Evolutionary conservation across 2,329 filamentous ascomycete genomes (phyloP), one percentile per base, ranked within the genome.

Genomic region (Hymenoscyphus occultus): DNA sequence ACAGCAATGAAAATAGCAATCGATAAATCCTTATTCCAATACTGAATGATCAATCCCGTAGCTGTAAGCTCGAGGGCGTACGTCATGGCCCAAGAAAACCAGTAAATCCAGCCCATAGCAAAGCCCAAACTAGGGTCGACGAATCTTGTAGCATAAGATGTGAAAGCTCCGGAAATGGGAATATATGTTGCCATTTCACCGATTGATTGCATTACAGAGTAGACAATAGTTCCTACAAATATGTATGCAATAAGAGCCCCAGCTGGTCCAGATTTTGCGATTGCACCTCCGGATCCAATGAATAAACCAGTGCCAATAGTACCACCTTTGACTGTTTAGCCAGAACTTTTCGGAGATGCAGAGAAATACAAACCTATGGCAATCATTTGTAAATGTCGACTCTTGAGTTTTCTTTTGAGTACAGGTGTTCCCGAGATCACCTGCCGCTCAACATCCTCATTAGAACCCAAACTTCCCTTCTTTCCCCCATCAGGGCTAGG

Each of bases 21-120:
- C 71, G 81, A 87, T 65, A 92, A 77, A 22, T 76, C 74, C 1
- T 79, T 68, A 64, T 86, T 81, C 90, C 90, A 93, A 76, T 89
- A 93, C 74, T 92, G 86, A 68, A 93, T 90, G 64, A 93, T 90
- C 59, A 92, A 79, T 5, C 89, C 90, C 1, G 89, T 86, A 0
- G 89, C 88, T 0, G 86, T 90, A 48, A 93, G 80, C 74, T 93
- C 90, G 9, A 92, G 83, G 0, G 89, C 89, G 70, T 86, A 90
- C 0, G 90, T 92, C 64, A 89, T 86, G 19, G 86, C 82, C 89
- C 88, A 93, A 45, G 84, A 88, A 74, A 92, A 92, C 88, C 89
- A 93, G 77, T 93, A 93, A 66, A 91, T 87, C 90, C 90, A 93
- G 22, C 91, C 90, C 83, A 93, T 90, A 22, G 90, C 83, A 72